phyloP scores from a whole-genome alignment of 1,139 yeast genomes.

The Arxiozyma heterogenica region DNA sequence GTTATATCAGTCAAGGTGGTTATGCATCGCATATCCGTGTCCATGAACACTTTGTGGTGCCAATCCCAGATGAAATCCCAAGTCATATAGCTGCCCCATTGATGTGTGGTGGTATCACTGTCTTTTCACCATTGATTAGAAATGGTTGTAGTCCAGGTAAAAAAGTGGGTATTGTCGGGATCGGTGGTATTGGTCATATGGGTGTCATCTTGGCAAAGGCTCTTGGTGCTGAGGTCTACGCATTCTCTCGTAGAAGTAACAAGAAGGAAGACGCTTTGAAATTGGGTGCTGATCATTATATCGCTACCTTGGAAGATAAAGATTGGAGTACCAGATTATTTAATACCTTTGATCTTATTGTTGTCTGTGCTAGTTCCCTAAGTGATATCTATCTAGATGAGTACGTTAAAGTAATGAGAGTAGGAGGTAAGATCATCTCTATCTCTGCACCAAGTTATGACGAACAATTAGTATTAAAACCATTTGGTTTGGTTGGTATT shows the following conservation, averaged over 20 bases:
- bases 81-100: conserved; percentile 39
- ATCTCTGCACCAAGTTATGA: conserved; percentile 44
- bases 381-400: conserved; percentile 32
- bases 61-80: conserved; percentile 39
- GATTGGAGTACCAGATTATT: conserved; percentile 33
- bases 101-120: conserved; percentile 47
- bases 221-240: conserved; percentile 47
- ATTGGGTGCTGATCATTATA: conserved; percentile 44
- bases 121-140: conserved; percentile 43
- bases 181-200: conserved; percentile 57
- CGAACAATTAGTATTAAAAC: conserved; percentile 35
- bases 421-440: conserved; percentile 42
- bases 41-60: conserved; percentile 39
- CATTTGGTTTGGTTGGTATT: conserved; percentile 39
- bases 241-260: conserved; percentile 41
- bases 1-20: conserved; percentile 43
- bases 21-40: conserved; percentile 43
- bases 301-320: conserved; percentile 38
- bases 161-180: conserved; percentile 47
- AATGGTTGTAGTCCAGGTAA: conserved; percentile 36
- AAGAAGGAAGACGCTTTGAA: conserved; percentile 43
- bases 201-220: conserved; percentile 49
- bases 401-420: conserved; percentile 32
- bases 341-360: conserved; percentile 37
- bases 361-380: conserved; percentile 45